phyloP scores from a whole-genome alignment of 495 filamentous ascomycete genomes.

The Penicillium silybi region DNA sequence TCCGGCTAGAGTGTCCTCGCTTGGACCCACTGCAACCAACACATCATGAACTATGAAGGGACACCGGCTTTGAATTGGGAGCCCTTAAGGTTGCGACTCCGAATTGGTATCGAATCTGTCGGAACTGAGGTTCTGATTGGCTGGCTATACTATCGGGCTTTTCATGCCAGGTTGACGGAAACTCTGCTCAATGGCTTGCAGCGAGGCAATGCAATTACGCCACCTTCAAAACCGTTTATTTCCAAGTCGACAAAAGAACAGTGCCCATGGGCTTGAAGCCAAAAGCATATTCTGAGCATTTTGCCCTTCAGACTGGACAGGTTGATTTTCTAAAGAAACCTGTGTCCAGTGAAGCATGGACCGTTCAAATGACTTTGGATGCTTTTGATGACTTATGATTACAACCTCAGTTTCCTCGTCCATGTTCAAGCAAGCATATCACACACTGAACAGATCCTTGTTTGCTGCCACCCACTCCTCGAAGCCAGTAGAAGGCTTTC shows the following conservation, averaged over 20 bases:
- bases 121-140: neutral
- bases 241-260: neutral
- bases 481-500: constrained; percentile 17
- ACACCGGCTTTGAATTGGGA: neutral
- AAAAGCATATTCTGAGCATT: too few relatives aligned
- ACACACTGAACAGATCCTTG: constrained; percentile 8
- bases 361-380: neutral
- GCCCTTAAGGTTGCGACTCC: neutral
- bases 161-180: too few relatives aligned
- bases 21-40: neutral
- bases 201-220: neutral
- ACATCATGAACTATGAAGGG: neutral
- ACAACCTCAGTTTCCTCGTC: neutral
- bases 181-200: neutral
- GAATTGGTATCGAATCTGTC: neutral
- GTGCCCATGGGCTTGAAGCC: neutral
- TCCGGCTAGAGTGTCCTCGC: too few relatives aligned
- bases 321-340: neutral
- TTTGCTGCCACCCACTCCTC: constrained; percentile 26
- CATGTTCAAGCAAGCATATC: too few relatives aligned
- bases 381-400: neutral
- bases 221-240: neutral
- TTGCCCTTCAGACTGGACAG: too few relatives aligned
- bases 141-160: too few relatives aligned
- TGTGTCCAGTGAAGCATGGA: neutral